Conservation (phyloP, 2,329 filamentous ascomycete species). For the Pestalotiopsis sp. region DNA sequence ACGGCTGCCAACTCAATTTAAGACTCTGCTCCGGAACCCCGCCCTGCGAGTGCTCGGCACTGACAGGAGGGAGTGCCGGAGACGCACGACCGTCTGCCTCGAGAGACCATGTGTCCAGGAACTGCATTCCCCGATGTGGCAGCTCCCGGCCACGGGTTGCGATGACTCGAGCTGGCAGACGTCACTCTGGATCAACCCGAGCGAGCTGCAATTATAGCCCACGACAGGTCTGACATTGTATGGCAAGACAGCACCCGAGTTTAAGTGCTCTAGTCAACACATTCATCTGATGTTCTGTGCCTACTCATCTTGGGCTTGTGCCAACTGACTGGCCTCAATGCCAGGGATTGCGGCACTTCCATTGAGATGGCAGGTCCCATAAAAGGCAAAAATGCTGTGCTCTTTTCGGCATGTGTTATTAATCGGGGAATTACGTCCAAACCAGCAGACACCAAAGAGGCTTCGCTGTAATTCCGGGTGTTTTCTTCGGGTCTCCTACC, state of each 20-base stretch:
- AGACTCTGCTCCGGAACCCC: background rate
- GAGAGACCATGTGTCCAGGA: background rate
- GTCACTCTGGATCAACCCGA: background rate
- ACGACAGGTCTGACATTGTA: background rate
- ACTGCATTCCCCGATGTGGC: background rate
- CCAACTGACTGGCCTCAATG: background rate
- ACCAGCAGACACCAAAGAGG: background rate
- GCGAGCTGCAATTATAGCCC: background rate
- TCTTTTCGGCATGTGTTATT: background rate
- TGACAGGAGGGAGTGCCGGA: background rate
- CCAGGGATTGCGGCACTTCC: background rate
- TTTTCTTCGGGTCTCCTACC: no score
- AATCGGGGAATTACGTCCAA: background rate
- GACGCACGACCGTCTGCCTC: background rate
- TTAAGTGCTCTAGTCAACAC: background rate
- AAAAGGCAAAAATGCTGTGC: background rate
- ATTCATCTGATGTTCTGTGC: background rate
- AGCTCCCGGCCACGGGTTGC: background rate
- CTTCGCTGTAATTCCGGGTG: no score
- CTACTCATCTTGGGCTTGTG: background rate
- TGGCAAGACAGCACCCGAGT: background rate
- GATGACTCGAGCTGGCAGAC: background rate
- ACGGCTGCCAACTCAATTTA: constrained; percentile 11
- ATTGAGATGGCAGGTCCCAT: background rate
- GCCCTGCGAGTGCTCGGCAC: background rate